These are phyloP conservation scores for Trichoderma pleuroti DNA, from an alignment of 2,329 filamentous ascomycete species.

Conservation along the genomic window DNA sequence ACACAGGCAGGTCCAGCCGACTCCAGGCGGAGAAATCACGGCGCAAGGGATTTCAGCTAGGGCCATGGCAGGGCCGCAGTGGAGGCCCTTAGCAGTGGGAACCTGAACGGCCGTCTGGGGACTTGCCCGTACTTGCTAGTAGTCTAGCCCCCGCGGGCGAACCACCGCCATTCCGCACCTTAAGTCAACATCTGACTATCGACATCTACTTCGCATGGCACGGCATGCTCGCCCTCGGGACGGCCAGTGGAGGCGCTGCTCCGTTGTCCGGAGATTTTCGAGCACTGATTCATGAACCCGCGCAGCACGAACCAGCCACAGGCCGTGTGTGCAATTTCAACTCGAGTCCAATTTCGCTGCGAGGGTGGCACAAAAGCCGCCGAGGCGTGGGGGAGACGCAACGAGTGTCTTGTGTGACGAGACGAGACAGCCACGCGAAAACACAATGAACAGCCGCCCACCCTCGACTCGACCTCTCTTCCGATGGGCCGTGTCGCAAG, in stretches of 20 bases:
- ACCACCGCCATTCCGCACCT: not conserved
- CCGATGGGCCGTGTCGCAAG: not conserved
- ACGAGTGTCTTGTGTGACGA: not conserved
- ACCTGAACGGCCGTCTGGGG: too few relatives aligned
- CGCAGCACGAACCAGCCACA: not conserved
- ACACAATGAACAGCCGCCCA: conserved; percentile 7
- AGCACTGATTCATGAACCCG: not conserved
- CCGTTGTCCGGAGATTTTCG: not conserved
- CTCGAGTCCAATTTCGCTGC: not conserved
- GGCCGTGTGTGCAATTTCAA: not conserved
- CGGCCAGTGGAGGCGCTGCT: not conserved
- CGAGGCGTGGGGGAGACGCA: conserved; percentile 4
- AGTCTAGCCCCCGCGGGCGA: not conserved
- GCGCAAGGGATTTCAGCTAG: not conserved
- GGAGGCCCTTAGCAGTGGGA: not conserved
- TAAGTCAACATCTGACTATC: not conserved
- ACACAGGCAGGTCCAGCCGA: not conserved
- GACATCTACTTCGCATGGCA: not conserved
- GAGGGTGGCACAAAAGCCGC: not conserved
- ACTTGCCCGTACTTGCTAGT: not conserved
- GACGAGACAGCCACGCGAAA: conserved; percentile 15
- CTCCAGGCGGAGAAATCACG: conserved; percentile 9
- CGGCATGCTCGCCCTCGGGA: not conserved
- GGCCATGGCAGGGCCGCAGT: not conserved
- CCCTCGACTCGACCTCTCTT: not conserved